Evolutionary conservation across 148 eudicot species (phyloP), one percentile per base, ranked within the genome.

Genomic region (Tetragonia tetragonoides): DNA sequence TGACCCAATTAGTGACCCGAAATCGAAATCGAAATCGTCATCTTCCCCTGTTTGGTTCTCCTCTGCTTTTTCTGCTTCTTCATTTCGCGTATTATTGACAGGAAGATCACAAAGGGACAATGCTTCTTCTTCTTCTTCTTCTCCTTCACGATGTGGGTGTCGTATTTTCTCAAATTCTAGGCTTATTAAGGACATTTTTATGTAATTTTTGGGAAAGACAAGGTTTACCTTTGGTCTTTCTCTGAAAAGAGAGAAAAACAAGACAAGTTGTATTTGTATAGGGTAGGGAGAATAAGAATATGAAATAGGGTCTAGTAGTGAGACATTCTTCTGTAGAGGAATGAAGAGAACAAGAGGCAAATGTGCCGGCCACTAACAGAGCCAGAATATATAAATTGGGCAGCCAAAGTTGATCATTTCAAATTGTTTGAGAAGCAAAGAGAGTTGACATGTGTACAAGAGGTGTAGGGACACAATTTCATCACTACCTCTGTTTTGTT

Each of bases 1-100:
- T 14, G 87, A 82, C 14, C 81, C 79, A 15, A 47, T 23, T 56
- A 75, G 17, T 3, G 90, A 87, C n/a, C 87, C 84, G 76, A 95
- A 95, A 73, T 93, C 87, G 57, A 95, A 95, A 37, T 95, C 92
- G 12, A 83, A 73, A 4, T 76, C 77, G 3, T 73, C 74, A 14
- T 21, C 41, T 65, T 76, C 85, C 21, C 49, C 62, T 2, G 23
- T 78, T 10, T 69, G 53, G 38, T 76, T 72, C 37, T 9, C 46
- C 60, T 91, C 77, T 15, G 97, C 76, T 80, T 92, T 91, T 2
- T 84, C 88, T 18, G 84, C 90, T 3, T 87, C 86, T 17, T 60
- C 10, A 17, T n/a, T 4, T 20, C 23, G 10, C n/a, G 34, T 28
- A 28, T 20, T 60, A n/a, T 28, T 60, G 8, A 60, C 24, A 8